A percentile compares a stretch with the other conserved stretches of the same genome.
phyloP scores from a whole-genome alignment of 1,139 yeast species.

The Lodderomyces theae region DNA sequence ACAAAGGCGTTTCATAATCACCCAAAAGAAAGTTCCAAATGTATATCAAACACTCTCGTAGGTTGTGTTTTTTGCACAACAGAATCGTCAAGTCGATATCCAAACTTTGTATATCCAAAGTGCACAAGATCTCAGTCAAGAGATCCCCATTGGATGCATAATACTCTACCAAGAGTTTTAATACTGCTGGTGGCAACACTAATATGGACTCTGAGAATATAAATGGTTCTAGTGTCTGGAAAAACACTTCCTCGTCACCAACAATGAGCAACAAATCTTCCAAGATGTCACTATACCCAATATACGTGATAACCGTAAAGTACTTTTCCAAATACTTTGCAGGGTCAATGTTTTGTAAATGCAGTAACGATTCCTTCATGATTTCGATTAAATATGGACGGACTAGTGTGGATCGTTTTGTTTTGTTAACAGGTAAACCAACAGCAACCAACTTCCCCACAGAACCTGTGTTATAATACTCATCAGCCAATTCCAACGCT shows the following conservation, averaged over 20 bases:
- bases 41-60: constrained; percentile 61
- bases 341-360: constrained; percentile 17
- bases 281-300: constrained; percentile 29
- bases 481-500: constrained; percentile 56
- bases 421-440: constrained; percentile 53
- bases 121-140: constrained; percentile 65
- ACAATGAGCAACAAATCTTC: constrained; percentile 54
- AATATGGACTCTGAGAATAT: constrained; percentile 47
- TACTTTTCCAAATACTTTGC: constrained; percentile 9
- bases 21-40: constrained; percentile 64
- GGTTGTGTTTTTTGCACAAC: constrained; percentile 52
- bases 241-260: constrained; percentile 37
- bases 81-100: constrained; percentile 71
- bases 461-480: constrained; percentile 48
- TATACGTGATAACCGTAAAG: constrained; percentile 19
- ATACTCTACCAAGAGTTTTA: constrained; percentile 55
- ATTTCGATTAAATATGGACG: constrained; percentile 56
- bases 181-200: constrained; percentile 58
- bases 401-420: constrained; percentile 47
- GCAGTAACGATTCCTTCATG: constrained; percentile 49
- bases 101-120: constrained; percentile 59
- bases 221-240: constrained; percentile 49
- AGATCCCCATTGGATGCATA: constrained; percentile 46
- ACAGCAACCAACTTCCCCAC: constrained; percentile 44
- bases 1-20: constrained; percentile 68